phyloP scores from a whole-genome alignment of 202 grass and related monocot genomes.

The Saccharum hybrid region DNA sequence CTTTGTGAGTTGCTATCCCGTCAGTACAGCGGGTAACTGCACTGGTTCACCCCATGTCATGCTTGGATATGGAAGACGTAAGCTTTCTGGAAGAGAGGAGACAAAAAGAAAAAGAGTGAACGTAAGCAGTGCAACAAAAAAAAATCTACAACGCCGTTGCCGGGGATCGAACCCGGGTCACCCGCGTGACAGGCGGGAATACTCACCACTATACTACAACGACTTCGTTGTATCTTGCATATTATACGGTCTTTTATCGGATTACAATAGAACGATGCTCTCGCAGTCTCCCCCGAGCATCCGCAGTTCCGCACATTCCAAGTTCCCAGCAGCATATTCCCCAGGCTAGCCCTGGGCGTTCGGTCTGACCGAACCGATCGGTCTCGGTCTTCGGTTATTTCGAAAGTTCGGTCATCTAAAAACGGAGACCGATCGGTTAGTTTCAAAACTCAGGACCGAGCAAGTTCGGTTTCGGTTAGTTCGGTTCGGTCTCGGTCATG shows the following conservation, averaged over 20 bases:
- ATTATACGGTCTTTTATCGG: no score
- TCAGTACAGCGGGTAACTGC: neutral
- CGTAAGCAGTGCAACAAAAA: neutral
- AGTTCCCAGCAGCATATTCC: slow-evolving; percentile 46
- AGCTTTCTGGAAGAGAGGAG: neutral
- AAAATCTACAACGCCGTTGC: slow-evolving; percentile 53
- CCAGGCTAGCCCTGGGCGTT: no score
- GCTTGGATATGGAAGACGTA: slow-evolving; percentile 23
- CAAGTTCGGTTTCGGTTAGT: no score
- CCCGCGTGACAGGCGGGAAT: slow-evolving; percentile 80
- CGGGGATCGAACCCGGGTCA: slow-evolving; percentile 95
- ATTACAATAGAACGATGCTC: no score
- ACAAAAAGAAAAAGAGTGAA: neutral
- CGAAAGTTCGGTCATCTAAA: no score
- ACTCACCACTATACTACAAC: slow-evolving; percentile 74
- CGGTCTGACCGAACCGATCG: no score
- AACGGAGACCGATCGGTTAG: no score
- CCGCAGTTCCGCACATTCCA: slow-evolving; percentile 30
- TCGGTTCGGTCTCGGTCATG: no score
- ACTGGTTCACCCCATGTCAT: neutral
- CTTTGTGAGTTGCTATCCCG: neutral
- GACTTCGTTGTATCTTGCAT: neutral
- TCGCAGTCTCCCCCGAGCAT: neutral
- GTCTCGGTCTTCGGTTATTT: no score
- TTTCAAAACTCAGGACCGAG: no score